Evolutionary conservation across 805 yeast genomes (phyloP), one percentile per base, ranked within the genome.

Genomic region (Deakozyma indianensis): DNA sequence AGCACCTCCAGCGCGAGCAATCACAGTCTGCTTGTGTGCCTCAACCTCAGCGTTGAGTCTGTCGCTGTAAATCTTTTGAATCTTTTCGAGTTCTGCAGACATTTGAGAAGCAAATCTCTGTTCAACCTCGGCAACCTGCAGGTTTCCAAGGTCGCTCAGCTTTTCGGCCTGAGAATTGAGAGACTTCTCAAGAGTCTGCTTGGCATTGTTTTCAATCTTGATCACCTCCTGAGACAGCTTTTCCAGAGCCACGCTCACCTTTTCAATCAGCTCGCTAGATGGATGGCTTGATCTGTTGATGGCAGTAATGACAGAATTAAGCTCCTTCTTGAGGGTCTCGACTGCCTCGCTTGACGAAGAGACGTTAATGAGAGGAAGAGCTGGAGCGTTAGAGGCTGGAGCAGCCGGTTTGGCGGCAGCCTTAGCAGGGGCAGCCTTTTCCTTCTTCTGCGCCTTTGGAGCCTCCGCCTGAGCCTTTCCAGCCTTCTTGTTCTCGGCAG

Each of bases 1-100:
- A 45, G 79, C 78, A 63, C 85, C 87, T 48, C 78, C 78, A 18
- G 87, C 88, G 51, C 84, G 83, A 41, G 77, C 70, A 41, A 77
- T 64, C 44, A 88, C 70, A 11, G 78, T 75, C 53, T 75, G 68
- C 58, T 74, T 76, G 47, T 86, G 73, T 29, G 83, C 78, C 51
- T 74, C 75, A 45, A 87, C 68, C 62, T 87, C 96, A 16, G 68
- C 63, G 20, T 63, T 59, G 52, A 90, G 67, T 51, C 78, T 73
- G 41, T 67, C 62, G 49, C 74, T 68, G 58, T 79, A 80, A 53
- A 77, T 82, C n/a, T 62, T 59, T 48, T 74, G 74, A 56, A 81
- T 79, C 53, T 82, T 79, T 38, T 68, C 62, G 54, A 63, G 80
- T 77, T 57, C 77, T 63, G 46, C 38, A 7, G 38, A 5, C 38